phyloP scores from a whole-genome alignment of 75 land plant genomes.

The Cryptomeria japonica region DNA sequence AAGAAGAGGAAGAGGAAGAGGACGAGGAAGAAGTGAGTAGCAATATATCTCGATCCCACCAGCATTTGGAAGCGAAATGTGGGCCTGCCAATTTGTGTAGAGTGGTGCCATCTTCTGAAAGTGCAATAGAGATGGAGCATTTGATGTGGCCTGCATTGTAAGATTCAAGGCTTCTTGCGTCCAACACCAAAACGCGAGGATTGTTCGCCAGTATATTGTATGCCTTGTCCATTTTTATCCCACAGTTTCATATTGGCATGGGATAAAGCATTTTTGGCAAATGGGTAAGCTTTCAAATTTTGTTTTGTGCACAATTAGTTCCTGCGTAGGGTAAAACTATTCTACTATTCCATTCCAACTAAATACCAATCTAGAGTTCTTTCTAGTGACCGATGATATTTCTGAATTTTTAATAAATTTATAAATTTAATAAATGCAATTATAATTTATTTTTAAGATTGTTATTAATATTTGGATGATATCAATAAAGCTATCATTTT shows the following conservation, averaged over 20 bases:
- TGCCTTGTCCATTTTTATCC: constrained; percentile 21
- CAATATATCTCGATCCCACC: constrained; percentile 40
- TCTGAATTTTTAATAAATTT: too few relatives aligned
- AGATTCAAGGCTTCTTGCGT: constrained; percentile 9
- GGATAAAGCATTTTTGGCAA: too few relatives aligned
- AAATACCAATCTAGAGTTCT: too few relatives aligned
- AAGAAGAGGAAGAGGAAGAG: background rate
- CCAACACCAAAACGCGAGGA: constrained; percentile 29
- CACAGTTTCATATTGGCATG: background rate
- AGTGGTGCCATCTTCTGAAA: constrained; percentile 11
- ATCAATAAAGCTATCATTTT: too few relatives aligned
- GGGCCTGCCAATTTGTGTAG: constrained; percentile 29
- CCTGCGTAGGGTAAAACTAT: too few relatives aligned
- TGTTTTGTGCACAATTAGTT: too few relatives aligned
- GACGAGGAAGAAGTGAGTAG: constrained; percentile 14
- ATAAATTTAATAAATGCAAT: too few relatives aligned
- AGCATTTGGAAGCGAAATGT: constrained; percentile 31
- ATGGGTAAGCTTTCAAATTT: too few relatives aligned
- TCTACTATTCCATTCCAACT: too few relatives aligned
- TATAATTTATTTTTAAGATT: too few relatives aligned
- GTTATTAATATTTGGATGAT: too few relatives aligned
- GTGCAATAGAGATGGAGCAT: constrained; percentile 22
- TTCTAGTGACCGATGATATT: too few relatives aligned
- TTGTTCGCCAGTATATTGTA: constrained; percentile 29
- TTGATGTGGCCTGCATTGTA: constrained; percentile 28